Conservation (phyloP, 2,329 filamentous ascomycete genomes). For the Pyrenophora tritici-repentis region DNA sequence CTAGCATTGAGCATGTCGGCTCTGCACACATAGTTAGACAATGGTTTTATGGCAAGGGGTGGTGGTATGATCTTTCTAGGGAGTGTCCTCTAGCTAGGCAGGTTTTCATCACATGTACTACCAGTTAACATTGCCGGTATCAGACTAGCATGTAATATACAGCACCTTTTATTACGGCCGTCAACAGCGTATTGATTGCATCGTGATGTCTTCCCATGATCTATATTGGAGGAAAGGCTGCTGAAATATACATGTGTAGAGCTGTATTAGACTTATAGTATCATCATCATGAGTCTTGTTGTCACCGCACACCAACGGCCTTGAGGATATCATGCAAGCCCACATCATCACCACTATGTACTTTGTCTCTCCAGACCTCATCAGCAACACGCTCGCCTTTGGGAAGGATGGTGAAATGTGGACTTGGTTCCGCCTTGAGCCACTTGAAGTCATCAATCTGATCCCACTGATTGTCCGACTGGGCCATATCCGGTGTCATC, state of each 20-base stretch:
- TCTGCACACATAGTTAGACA: constrained; percentile 27
- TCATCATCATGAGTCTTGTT: not conserved
- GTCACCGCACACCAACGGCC: constrained; percentile 7
- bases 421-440: constrained; percentile 83
- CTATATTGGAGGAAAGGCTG: not conserved
- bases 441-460: constrained; percentile 98
- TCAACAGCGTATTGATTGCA: constrained; percentile 3
- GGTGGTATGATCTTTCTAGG: constrained; percentile 26
- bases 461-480: constrained; percentile 72
- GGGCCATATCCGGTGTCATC: constrained; percentile 23
- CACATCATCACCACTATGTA: constrained; percentile 44
- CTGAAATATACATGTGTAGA: not conserved
- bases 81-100: constrained; percentile 32
- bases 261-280: not conserved
- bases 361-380: constrained; percentile 65
- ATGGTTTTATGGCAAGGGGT: constrained; percentile 16
- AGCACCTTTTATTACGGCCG: constrained; percentile 26
- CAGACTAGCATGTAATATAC: constrained; percentile 34
- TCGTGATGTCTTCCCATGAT: not conserved
- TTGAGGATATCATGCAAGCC: constrained; percentile 24
- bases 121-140: constrained; percentile 30
- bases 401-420: constrained; percentile 79
- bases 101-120: constrained; percentile 38
- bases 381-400: constrained; percentile 64
- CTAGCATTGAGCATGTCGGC: constrained; percentile 19